Base-by-base conservation (phyloP, 2,329 filamentous ascomycete genomes). In the Aspergillus versicolor region DNA sequence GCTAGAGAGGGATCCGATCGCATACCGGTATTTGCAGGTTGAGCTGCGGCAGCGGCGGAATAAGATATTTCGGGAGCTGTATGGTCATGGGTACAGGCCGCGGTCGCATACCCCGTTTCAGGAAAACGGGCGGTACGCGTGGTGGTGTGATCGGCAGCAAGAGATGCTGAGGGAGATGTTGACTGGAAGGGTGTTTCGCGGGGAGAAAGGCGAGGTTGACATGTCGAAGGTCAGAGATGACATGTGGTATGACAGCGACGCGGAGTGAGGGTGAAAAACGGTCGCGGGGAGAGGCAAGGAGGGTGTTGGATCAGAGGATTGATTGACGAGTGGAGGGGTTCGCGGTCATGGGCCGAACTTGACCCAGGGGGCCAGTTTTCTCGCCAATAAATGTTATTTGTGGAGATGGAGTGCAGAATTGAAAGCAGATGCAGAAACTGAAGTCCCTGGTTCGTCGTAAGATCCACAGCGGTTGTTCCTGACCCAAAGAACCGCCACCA, bases 141-240 rank as follows among this genome's bases (percentile, higher is more conserved):
- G 55, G 55, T 57, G 55, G 55, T 53, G 55, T 17, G 55, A 57
- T 38, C 13, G 30, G 2, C 43, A 57, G 15, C 49, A 57, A n/a
- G 44, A 44, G 5, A 49, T 11, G 3, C 53, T 53, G 19, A 43
- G 43, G 44, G 19, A 49, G 13, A 49, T 57, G 55, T 9, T 57
- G 24, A 52, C 43, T 2, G 55, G 55, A 27, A 22, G 38, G 8
- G 32, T 57, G 11, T 57, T 53, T 40, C 19, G 22, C 6, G 15
- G 34, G 38, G 27, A 12, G 34, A 30, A n/a, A 30, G n/a, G 32
- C 15, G 11, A 32, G 22, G 21, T 12, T 7, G 42, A 8, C 17
- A 32, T 11, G 38, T 15, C 24, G 15, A 44, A 52, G 32, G 48
- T 45, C 5, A 30, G 38, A 24, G 49, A 49, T 3, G 49, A 57